A percentile compares a stretch with the other conserved stretches of the same genome.
These are phyloP conservation scores for Tephrocybe rancida DNA, from an alignment of 768 basidiomycete species.

Conservation along the genomic window DNA sequence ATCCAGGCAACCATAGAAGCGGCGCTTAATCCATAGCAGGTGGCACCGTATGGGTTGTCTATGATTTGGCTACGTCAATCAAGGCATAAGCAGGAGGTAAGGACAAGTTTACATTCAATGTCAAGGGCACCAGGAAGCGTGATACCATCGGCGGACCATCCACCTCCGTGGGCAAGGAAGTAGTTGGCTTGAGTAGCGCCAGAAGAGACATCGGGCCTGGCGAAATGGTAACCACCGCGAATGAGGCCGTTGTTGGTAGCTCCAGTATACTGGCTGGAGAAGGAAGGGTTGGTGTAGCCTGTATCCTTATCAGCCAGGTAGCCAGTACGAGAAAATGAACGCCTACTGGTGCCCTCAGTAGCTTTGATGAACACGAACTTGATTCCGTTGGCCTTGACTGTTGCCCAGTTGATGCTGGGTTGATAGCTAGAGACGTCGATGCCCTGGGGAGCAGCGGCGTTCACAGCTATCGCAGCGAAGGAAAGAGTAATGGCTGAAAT, in stretches of 20 bases:
- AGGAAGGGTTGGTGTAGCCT: conserved; percentile 41
- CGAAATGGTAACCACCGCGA: conserved; percentile 42
- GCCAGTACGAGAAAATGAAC: neutral
- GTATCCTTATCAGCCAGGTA: too few relatives aligned
- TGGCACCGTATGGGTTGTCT: conserved; percentile 52
- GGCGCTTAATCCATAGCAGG: conserved; percentile 54
- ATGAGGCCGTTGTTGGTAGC: conserved; percentile 56
- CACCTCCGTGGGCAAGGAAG: conserved; percentile 7
- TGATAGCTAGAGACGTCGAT: conserved; percentile 12
- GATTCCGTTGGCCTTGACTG: conserved; percentile 2
- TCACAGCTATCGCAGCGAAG: conserved; percentile 10
- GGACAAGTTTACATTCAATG: conserved; percentile 50
- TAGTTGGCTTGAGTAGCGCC: neutral
- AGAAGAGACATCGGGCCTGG: conserved; percentile 47
- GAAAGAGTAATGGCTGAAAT: conserved; percentile 16
- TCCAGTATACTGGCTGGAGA: conserved; percentile 51
- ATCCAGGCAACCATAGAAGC: conserved; percentile 63
- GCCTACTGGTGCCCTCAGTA: conserved; percentile 11
- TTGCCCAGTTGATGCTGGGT: conserved; percentile 13
- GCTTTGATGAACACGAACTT: conserved; percentile 10
- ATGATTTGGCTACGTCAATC: neutral
- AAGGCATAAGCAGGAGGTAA: neutral
- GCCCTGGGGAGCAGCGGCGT: conserved; percentile 6
- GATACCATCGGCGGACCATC: conserved; percentile 20
- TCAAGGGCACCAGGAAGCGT: conserved; percentile 67